These are phyloP conservation scores for Solanum stenotomum DNA, from an alignment of 257 asterid genomes.

Conservation along the genomic window DNA sequence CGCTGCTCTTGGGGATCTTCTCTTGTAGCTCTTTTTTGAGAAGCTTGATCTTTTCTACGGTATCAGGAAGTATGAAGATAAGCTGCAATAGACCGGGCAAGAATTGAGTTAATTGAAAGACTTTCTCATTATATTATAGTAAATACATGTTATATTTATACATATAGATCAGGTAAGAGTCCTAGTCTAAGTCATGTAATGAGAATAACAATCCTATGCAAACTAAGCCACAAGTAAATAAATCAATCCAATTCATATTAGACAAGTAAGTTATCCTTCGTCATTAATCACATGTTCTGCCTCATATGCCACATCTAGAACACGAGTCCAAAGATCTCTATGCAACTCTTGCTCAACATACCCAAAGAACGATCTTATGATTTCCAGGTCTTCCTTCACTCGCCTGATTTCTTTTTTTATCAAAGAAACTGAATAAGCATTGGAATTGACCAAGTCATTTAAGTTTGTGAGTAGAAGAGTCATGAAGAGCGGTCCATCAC, in stretches of 20 bases:
- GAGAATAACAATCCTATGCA: too few relatives aligned
- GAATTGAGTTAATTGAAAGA: too few relatives aligned
- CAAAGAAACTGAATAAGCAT: background rate
- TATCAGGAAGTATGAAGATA: background rate
- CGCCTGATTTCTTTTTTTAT: background rate
- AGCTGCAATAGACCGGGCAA: background rate
- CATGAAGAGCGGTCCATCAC: background rate
- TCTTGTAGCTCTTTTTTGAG: background rate
- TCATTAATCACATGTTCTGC: too few relatives aligned
- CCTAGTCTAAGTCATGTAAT: too few relatives aligned
- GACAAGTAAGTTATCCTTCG: too few relatives aligned
- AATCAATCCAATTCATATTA: too few relatives aligned
- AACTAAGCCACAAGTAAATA: too few relatives aligned
- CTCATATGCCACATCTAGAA: background rate
- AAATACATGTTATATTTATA: too few relatives aligned
- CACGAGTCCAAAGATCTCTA: background rate
- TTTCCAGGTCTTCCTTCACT: background rate
- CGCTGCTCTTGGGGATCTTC: background rate
- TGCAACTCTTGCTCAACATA: background rate
- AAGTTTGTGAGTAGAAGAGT: background rate
- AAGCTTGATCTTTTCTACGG: background rate
- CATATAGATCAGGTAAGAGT: too few relatives aligned
- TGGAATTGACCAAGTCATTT: background rate
- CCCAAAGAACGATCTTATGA: background rate
- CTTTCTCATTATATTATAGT: too few relatives aligned